Conservation (phyloP, 208 protist genomes). For the Borovskyia barvae region DNA sequence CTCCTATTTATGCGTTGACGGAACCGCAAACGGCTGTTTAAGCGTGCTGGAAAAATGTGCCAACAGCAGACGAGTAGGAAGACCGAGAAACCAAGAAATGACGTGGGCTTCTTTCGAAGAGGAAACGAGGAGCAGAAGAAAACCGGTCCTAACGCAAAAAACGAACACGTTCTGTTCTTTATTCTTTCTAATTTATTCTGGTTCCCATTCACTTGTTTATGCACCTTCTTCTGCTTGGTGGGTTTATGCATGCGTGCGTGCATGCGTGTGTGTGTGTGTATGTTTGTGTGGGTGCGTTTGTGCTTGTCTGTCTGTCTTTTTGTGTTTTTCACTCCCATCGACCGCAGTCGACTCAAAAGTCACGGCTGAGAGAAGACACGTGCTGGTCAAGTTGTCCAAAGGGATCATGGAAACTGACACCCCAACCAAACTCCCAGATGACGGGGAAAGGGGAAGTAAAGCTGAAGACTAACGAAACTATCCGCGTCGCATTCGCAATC, state of each 20-base stretch:
- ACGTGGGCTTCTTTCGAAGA: neutral
- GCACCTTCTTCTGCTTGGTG: no score
- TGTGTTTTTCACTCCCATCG: neutral
- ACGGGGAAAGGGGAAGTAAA: no score
- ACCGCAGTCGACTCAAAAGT: conserved; percentile 5
- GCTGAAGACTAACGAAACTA: no score
- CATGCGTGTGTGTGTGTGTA: neutral
- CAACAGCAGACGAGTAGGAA: neutral
- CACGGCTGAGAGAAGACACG: neutral
- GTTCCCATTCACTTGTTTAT: no score
- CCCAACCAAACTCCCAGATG: no score
- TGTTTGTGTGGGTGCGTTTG: neutral
- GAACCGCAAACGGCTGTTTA: no score
- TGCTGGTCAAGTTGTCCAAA: no score
- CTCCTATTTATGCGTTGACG: no score
- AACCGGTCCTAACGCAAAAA: neutral
- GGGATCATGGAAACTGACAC: no score
- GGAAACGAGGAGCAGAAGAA: neutral
- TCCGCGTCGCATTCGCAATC: no score
- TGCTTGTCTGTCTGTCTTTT: neutral
- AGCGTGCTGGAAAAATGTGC: neutral
- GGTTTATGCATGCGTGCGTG: neutral
- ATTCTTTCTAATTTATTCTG: neutral
- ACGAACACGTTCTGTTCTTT: neutral
- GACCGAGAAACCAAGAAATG: conserved; percentile 10